Evolutionary conservation across 441 rosid species (phyloP).

Genomic region (Syzygium syzygioides): DNA sequence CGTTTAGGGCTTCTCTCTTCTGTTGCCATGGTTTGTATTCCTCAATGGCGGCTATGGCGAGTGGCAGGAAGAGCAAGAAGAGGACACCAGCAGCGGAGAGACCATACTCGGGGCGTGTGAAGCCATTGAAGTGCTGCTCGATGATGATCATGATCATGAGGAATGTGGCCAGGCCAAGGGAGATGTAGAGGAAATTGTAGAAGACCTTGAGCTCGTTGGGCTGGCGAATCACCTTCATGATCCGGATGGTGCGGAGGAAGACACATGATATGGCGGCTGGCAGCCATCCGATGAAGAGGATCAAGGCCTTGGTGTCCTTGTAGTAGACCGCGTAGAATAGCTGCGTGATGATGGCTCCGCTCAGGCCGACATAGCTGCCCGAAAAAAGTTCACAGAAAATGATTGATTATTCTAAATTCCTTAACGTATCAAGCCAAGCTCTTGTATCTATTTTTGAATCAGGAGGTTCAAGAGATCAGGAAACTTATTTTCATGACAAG

Average conservation of each 20-base stretch:
- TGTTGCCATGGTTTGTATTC: constrained; percentile 6
- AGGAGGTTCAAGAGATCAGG: too few species aligned
- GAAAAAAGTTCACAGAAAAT: not conserved
- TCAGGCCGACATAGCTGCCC: constrained; percentile 6
- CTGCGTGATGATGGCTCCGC: constrained; percentile 15
- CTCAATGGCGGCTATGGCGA: not conserved
- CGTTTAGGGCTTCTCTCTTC: constrained; percentile 4
- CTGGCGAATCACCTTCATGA: constrained; percentile 11
- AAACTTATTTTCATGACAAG: not conserved
- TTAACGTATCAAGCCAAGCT: too few species aligned
- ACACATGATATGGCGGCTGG: constrained; percentile 9
- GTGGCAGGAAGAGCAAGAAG: constrained; percentile 13
- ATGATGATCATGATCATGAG: constrained; percentile 16
- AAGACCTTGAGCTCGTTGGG: constrained; percentile 13
- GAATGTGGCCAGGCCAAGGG: constrained; percentile 9
- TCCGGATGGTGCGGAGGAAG: constrained; percentile 9
- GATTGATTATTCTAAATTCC: not conserved
- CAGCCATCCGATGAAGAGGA: constrained; percentile 11
- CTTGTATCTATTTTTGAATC: not conserved
- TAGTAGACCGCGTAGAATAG: constrained; percentile 5
- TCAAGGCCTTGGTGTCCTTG: not conserved
- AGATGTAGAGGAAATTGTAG: constrained; percentile 7
- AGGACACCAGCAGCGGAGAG: not conserved
- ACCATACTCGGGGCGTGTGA: constrained; percentile 9
- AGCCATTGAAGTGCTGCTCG: not conserved